Evolutionary conservation across 768 basidiomycete genomes (phyloP), one percentile per base, ranked within the genome.

Genomic region (Piloderma croceum): DNA sequence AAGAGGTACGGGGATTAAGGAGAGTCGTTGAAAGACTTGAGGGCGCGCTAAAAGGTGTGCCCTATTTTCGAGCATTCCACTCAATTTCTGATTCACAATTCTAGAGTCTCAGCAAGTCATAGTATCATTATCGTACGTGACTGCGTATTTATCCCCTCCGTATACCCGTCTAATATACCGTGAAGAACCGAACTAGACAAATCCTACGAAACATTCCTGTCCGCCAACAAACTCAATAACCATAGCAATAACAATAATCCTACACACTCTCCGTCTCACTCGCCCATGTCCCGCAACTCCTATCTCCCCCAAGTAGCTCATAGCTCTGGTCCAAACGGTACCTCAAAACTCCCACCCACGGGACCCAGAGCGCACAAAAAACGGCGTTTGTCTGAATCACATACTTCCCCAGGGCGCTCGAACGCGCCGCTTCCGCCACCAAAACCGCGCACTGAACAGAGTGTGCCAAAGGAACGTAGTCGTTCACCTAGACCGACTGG

Each of bases 361-460:
- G 88, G 79, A 9, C 88, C 88, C 3, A 76, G 88, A 40, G 82
- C 83, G 19, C 70, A 84, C 60, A 90, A 90, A 69, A 85, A 83
- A 53, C 79, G 77, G 12, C 80, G 88, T 9, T 62, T 88, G 5
- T 79, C 83, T 10, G 83, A 84, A 13, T 31, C 31, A 18, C 63
- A 57, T 39, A 41, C 53, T 27, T 65, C 66, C 5, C 65, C 62
- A 15, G 52, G 56, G 18, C 59, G 52, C 24, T 62, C 64, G 29
- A 60, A 42, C 15, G 47, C 47, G 12, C 56, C 58, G 6, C 59
- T 63, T 21, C 60, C 62, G 0, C 41, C 54, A 13, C 41, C 49
- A 4, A 63, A 52, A 36, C 34, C 45, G n/a, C 50, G 52, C 22
- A 24, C 38, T 4, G 35, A 43, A 3, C 39, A 41, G 24, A 60